A percentile compares a stretch with the other conserved stretches of the same genome.
These are phyloP conservation scores for Vitis rupestris DNA, from an alignment of 164 flowering plant genomes.

Conservation along the genomic window DNA sequence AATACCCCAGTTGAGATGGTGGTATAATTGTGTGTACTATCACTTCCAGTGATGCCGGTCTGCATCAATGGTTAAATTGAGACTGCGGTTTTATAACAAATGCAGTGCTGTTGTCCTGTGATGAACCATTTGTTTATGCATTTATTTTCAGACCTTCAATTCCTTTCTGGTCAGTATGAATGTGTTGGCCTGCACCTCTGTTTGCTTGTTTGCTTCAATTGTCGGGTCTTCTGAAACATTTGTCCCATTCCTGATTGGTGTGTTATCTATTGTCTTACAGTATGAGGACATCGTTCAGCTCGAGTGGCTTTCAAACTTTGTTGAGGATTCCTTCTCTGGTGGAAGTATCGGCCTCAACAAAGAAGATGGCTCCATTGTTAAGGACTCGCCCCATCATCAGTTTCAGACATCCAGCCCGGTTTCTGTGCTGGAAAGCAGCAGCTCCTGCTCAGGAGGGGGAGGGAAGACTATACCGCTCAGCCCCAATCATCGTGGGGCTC, in stretches of 20 bases:
- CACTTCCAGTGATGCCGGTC: too few relatives aligned
- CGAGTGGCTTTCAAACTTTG: constrained; percentile 86
- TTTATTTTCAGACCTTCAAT: too few relatives aligned
- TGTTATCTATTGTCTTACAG: constrained; percentile 30
- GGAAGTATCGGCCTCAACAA: constrained; percentile 48
- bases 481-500: constrained; percentile 23
- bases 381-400: constrained; percentile 29
- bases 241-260: neutral
- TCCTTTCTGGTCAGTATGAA: too few relatives aligned
- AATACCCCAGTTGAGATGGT: neutral
- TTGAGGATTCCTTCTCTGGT: constrained; percentile 83
- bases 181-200: too few relatives aligned
- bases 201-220: neutral
- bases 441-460: constrained; percentile 50
- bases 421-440: constrained; percentile 88
- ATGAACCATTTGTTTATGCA: neutral
- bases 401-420: constrained; percentile 76
- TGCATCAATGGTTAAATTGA: too few relatives aligned
- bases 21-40: neutral
- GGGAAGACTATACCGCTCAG: constrained; percentile 39
- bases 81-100: too few relatives aligned
- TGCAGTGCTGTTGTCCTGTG: neutral
- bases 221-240: too few relatives aligned
- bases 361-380: constrained; percentile 15
- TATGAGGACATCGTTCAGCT: constrained; percentile 80